These are phyloP conservation scores for Haematococcus lacustris DNA, from an alignment of 139 green algal genomes.

Conservation along the genomic window DNA sequence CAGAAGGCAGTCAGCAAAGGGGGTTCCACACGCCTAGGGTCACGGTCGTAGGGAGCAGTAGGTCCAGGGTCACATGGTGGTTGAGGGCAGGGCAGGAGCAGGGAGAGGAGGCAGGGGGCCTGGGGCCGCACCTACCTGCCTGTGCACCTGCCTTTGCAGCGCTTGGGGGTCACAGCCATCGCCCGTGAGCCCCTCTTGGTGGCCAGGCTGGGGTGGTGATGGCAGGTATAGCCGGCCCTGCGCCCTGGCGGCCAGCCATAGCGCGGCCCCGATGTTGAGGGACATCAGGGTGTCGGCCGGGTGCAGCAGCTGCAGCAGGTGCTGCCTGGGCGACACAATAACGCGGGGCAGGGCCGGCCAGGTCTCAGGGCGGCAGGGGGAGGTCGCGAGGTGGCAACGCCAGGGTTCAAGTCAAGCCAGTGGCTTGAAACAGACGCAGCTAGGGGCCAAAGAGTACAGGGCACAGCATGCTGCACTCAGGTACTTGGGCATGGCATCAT, in stretches of 20 bases:
- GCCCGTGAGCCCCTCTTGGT: neutral
- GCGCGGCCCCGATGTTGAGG: slow-evolving; percentile 86
- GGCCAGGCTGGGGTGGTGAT: neutral
- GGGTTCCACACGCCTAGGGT: no score
- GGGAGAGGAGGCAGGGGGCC: neutral
- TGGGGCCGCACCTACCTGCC: neutral
- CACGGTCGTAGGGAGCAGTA: neutral
- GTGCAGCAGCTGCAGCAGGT: slow-evolving; percentile 67
- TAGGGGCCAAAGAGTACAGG: neutral
- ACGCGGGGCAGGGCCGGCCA: neutral
- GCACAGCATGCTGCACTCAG: neutral
- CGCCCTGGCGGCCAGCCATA: slow-evolving; percentile 74
- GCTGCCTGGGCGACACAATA: slow-evolving; percentile 10
- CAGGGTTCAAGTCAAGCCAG: neutral
- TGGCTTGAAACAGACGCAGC: neutral
- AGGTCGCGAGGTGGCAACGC: neutral
- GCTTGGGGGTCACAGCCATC: neutral
- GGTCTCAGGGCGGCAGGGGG: neutral
- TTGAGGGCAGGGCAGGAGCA: neutral
- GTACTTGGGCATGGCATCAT: neutral
- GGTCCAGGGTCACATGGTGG: neutral
- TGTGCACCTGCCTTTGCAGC: neutral
- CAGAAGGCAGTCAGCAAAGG: no score
- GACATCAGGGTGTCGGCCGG: slow-evolving; percentile 89
- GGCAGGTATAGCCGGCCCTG: slow-evolving; percentile 23